Base-by-base conservation (phyloP, 208 protist genomes). In the Trypanosoma melophagium region DNA sequence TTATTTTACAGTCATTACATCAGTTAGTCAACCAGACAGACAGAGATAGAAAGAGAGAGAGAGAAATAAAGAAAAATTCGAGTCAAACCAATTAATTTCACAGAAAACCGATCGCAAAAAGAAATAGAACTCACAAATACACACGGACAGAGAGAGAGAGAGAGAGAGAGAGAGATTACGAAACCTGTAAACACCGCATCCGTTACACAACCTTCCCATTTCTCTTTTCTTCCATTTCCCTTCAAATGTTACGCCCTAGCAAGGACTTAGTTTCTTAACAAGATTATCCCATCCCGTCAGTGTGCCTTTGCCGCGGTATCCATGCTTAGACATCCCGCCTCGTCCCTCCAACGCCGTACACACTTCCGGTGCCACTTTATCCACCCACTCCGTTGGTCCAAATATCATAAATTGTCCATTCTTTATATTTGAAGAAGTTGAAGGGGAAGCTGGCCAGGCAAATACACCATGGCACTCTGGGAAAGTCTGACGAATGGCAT, bases 241-340 rank as follows among this genome's bases (percentile, higher is more conserved):
- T n/a, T 24, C 31, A 44, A 54, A 0, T 50, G n/a, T n/a, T n/a
- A n/a, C n/a, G n/a, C n/a, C n/a, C n/a, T n/a, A n/a, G n/a, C n/a
- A 17, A 31, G 51, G 55, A n/a, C 71, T 41, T 21, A 89, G 68
- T 24, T 49, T 65, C 60, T 80, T 56, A 49, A 77, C 77, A n/a
- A 90, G 66, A 51, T 59, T 40, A 13, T 80, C 70, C 89, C 89
- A 94, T 52, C 80, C 69, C 8, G 69, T 74, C 45, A 94, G 60
- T 22, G 64, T 84, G 14, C 89, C 80, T 65, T 94, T 94, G 7
- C 85, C 89, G 42, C 89, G 83, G 66, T 87, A 94, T 7, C 89
- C 84, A 16, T 70, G 53, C 71, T 89, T 90, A 4, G 89, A 92
- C 50, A 79, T 70, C 17, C 89, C 85, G 16, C 89, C 89, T 60